Conservation (phyloP, 495 filamentous ascomycete genomes). For the Parathielavia appendiculata region DNA sequence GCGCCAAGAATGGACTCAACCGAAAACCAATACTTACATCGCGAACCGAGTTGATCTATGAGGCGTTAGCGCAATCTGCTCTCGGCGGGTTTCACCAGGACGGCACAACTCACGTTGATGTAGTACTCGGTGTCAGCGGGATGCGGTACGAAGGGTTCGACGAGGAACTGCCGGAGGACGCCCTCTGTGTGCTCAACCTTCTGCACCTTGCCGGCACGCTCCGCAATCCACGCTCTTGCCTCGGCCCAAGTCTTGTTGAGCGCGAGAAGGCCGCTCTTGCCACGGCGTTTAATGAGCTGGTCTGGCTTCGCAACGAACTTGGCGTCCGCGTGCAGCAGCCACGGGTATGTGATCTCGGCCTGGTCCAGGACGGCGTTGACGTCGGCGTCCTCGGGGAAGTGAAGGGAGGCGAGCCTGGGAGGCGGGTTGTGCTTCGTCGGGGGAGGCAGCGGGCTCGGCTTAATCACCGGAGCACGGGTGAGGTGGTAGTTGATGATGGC, state of each 20-base stretch:
- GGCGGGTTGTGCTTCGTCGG: slow-evolving; percentile 87
- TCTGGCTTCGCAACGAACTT: slow-evolving; percentile 99
- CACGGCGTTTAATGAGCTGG: slow-evolving; percentile 98
- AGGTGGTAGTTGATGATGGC: slow-evolving; percentile 99
- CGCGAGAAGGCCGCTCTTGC: slow-evolving; percentile 94
- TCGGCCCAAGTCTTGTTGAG: slow-evolving; percentile 98
- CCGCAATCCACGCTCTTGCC: slow-evolving; percentile 86
- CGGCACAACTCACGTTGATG: slow-evolving; percentile 59
- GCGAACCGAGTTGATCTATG: slow-evolving; percentile 36
- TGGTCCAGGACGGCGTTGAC: slow-evolving; percentile 85
- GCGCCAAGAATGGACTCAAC: slow-evolving; percentile 21
- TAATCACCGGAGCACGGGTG: slow-evolving; percentile 95
- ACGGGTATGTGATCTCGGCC: slow-evolving; percentile 92
- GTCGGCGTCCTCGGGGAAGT: slow-evolving; percentile 85
- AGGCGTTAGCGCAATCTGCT: slow-evolving; percentile 46
- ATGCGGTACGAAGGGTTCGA: slow-evolving; percentile 98
- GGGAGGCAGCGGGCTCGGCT: slow-evolving; percentile 87
- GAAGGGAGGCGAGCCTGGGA: slow-evolving; percentile 80
- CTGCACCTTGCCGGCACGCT: slow-evolving; percentile 82
- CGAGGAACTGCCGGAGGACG: slow-evolving; percentile 86
- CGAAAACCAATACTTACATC: slow-evolving; percentile 32
- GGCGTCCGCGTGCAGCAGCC: slow-evolving; percentile 73
- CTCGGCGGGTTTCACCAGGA: slow-evolving; percentile 87
- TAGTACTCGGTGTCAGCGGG: slow-evolving; percentile 93
- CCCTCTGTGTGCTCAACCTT: slow-evolving; percentile 90